Evolutionary conservation across 805 yeast species (phyloP).

Genomic region (Isabelozyma rhagii): DNA sequence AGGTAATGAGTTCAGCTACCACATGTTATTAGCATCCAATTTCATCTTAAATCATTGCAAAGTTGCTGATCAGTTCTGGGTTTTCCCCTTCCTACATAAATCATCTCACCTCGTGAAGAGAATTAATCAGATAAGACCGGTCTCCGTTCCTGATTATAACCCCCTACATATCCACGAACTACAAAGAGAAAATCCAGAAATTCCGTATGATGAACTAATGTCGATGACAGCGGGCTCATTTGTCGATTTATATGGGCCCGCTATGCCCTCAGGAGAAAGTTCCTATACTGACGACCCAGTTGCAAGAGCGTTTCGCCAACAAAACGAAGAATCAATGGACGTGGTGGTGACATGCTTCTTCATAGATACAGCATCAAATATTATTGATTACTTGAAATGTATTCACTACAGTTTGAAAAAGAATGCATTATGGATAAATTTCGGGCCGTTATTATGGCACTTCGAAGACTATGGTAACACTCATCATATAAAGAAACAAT

Average conservation of each 20-base stretch:
- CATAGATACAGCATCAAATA: conserved; percentile 60
- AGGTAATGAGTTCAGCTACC: conserved; percentile 66
- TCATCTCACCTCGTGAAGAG: conserved; percentile 45
- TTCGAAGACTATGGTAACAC: conserved; percentile 50
- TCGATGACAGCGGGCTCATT: conserved; percentile 75
- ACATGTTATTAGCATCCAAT: conserved; percentile 57
- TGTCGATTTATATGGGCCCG: conserved; percentile 61
- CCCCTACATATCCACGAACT: conserved; percentile 35
- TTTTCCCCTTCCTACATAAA: conserved; percentile 57
- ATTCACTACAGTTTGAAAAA: conserved; percentile 43
- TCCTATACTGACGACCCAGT: conserved; percentile 32
- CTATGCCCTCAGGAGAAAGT: conserved; percentile 28
- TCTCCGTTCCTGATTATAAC: conserved; percentile 51
- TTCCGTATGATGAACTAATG: conserved; percentile 52
- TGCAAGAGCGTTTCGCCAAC: conserved; percentile 40
- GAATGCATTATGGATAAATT: conserved; percentile 58
- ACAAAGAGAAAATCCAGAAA: conserved; percentile 29
- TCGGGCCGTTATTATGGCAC: conserved; percentile 74
- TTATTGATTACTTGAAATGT: conserved; percentile 54
- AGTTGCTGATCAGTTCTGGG: conserved; percentile 33
- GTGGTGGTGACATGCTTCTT: conserved; percentile 56
- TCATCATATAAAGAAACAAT: conserved; percentile 11
- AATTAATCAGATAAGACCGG: conserved; percentile 46
- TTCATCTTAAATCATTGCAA: conserved; percentile 49
- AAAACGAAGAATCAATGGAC: conserved; percentile 39